Conservation (phyloP, 495 filamentous ascomycete genomes). For the Cudoniella acicularis region DNA sequence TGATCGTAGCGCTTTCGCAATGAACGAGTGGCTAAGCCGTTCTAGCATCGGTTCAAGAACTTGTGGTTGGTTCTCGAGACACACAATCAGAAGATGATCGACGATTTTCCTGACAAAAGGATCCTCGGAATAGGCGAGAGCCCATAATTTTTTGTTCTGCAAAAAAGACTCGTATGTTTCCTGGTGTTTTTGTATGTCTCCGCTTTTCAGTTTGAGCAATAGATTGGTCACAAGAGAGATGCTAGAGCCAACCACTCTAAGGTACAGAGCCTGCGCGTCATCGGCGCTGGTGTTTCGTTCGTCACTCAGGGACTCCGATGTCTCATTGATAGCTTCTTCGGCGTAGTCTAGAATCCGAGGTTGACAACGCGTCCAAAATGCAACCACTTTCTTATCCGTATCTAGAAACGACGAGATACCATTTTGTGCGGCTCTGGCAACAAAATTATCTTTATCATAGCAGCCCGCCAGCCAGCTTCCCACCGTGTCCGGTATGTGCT, state of each 20-base stretch:
- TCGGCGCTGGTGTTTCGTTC: slow-evolving; percentile 77
- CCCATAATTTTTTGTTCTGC: slow-evolving; percentile 67
- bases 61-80: slow-evolving; percentile 53
- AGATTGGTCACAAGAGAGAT: slow-evolving; percentile 54
- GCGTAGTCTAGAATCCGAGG: slow-evolving; percentile 74
- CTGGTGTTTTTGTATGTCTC: slow-evolving; percentile 49
- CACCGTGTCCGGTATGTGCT: slow-evolving; percentile 67
- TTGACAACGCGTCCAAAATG: slow-evolving; percentile 76
- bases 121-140: slow-evolving; percentile 64
- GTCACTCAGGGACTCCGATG: slow-evolving; percentile 77
- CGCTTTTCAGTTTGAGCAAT: slow-evolving; percentile 38
- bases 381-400: slow-evolving; percentile 70
- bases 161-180: slow-evolving; percentile 54
- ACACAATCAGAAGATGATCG: slow-evolving; percentile 61
- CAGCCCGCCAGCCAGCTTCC: slow-evolving; percentile 85
- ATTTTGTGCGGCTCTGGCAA: slow-evolving; percentile 68
- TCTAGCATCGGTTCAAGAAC: slow-evolving; percentile 49
- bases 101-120: slow-evolving; percentile 64
- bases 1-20: slow-evolving; percentile 64
- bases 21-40: slow-evolving; percentile 57
- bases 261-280: slow-evolving; percentile 80
- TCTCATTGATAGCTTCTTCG: slow-evolving; percentile 74
- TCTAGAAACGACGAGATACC: slow-evolving; percentile 69
- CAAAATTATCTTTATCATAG: slow-evolving; percentile 77
- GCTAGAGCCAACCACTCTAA: slow-evolving; percentile 68